Base-by-base conservation (phyloP, 2,329 filamentous ascomycete species). In the Botryosphaeria dothidea region DNA sequence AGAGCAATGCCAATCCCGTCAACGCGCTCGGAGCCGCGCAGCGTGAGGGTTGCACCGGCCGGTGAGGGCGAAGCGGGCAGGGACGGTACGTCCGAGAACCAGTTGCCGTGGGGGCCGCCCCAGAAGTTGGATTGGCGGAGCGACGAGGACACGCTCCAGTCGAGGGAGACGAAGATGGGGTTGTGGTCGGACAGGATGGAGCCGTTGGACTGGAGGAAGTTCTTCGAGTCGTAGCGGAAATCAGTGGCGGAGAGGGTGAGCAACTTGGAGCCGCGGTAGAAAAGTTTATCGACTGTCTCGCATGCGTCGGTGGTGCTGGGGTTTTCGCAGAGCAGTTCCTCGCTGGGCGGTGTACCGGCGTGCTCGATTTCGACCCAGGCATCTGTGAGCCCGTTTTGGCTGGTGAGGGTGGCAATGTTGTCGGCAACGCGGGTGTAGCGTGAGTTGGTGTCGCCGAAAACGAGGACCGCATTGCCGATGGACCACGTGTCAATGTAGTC, bases 231-330 rank as follows among this genome's bases (percentile, higher is more conserved):
- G 72, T 90, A 90, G 69, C 77, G 78, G 72, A 85, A 88, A 23
- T 72, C 72, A 0, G 78, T 83, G 0, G 85, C 84, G 0, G 71
- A 68, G 2, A 89, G 78, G 31, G 70, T 72, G 4, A 87, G 68
- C 3, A 82, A 68, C n/a, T 80, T 70, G 19, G 80, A 81, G 34
- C 81, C 80, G 41, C 86, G 83, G 77, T 86, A 89, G 69, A 89
- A 84, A 52, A 89, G 78, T 76, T 90, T 91, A 76, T 90, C 88
- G 41, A 90, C 86, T 3, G 84, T 86, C 77, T 91, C 88, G 74
- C 88, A 91, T 4, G 75, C 73, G 70, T 81, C 81, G 52, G 75
- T 81, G 0, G 79, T 78, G 31, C 82, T 82, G 0, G 88, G 88
- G 69, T 88, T 89, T n/a, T 75, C 75, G 75, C 88, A 91, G 17